Evolutionary conservation across 345 rosid species (phyloP), one percentile per base, ranked within the genome.

Genomic region (Aegle marmelos): DNA sequence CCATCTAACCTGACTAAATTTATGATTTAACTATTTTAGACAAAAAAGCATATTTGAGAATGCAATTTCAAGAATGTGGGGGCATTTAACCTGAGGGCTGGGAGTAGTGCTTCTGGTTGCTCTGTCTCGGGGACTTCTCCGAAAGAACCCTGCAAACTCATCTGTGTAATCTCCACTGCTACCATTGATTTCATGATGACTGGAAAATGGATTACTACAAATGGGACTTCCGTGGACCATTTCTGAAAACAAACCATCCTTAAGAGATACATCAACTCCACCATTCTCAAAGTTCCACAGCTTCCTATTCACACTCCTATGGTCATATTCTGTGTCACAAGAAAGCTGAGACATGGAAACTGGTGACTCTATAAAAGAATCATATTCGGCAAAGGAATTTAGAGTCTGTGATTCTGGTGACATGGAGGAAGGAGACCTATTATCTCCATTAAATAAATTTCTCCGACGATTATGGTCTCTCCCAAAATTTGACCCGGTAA

Each of bases 381-480:
- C 94, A 69, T 89, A 87, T 74, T 81, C 88, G 31, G 83, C 69
- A 81, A 83, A 88, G 22, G 91, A 89, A 76, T 85, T 91, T 74
- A 92, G 79, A 2, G 94, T 89, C 80, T 83, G 98, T 10, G 98
- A 96, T 81, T 96, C 98, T 5, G 98, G 95, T 57, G 98, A 91
- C 67, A 85, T 78, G 67, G 92, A 84, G 73, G 84, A 83, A 24
- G 87, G 72, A 82, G 98, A 88, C 68, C 68, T 80, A 79, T 75
- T 83, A 45, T 80, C 79, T 22, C 68, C 64, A 71, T 78, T 41
- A 72, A 70, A 69, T 10, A 72, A 19, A 65, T 73, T 84, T 76
- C 85, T 84, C 74, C 87, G 76, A 28, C 74, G 50, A 62, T 77
- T 75, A 37, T 45, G 45, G 50, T 78, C 90, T 56, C 85, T 86